Percentiles rank a stretch among this genome's conserved stretches.
Evolutionary conservation across 2,329 filamentous ascomycete genomes (phyloP).

Genomic region (Calonectria hongkongensis): DNA sequence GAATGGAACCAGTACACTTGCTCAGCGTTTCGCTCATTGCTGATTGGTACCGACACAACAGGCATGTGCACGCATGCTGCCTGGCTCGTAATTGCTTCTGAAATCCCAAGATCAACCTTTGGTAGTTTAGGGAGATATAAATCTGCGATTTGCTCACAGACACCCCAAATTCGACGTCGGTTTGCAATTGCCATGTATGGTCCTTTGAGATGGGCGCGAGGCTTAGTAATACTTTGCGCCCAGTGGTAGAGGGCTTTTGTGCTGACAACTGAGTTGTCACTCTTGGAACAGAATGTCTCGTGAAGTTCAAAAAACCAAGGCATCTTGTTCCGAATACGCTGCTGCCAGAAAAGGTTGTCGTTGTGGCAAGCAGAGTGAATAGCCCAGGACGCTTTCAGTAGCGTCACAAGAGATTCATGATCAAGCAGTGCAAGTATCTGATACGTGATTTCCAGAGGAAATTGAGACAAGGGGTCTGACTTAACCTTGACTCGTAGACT

Average conservation of each 20-base stretch:
- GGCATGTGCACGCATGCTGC: constrained; percentile 15
- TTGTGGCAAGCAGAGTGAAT: constrained; percentile 11
- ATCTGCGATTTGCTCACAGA: constrained; percentile 17
- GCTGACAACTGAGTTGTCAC: not conserved
- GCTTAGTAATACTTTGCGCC: constrained; percentile 1
- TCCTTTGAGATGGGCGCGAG: not conserved
- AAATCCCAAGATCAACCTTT: not conserved
- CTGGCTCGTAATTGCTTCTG: not conserved
- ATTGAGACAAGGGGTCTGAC: constrained; percentile 1
- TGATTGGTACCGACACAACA: not conserved
- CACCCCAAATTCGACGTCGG: constrained; percentile 25
- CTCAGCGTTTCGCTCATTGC: not conserved
- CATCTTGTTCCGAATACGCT: constrained; percentile 5
- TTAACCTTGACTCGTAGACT: not conserved
- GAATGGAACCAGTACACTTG: constrained; percentile 4
- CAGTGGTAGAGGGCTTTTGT: constrained; percentile 19
- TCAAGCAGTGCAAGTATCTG: not conserved
- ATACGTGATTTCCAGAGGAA: constrained; percentile 5
- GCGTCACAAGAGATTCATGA: not conserved
- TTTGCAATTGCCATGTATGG: constrained; percentile 27
- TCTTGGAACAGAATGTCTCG: not conserved
- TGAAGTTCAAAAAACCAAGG: constrained; percentile 29
- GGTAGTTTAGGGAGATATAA: constrained; percentile 16
- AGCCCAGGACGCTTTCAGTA: constrained; percentile 14
- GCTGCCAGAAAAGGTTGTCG: constrained; percentile 22